Evolutionary conservation across 2,329 filamentous ascomycete genomes (phyloP).

Genomic region (Malbranchea cinnamomea): DNA sequence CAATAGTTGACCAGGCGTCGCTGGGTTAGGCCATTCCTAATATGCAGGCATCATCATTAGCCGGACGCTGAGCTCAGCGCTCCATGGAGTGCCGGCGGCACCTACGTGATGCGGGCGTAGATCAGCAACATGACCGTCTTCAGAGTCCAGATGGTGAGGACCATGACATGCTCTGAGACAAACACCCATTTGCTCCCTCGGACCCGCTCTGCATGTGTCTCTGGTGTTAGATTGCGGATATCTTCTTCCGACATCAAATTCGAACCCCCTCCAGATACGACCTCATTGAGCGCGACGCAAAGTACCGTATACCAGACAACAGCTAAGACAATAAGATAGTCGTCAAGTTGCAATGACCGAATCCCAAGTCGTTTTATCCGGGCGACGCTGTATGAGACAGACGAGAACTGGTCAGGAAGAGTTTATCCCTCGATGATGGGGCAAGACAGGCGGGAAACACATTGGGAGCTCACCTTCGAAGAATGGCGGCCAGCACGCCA

Average conservation of each 20-base stretch:
- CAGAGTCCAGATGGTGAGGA: constrained; percentile 38
- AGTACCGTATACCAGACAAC: constrained; percentile 42
- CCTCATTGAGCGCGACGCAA: constrained; percentile 38
- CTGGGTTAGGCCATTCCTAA: constrained; percentile 20
- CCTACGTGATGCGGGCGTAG: constrained; percentile 36
- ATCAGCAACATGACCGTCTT: constrained; percentile 41
- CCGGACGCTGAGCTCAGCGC: too few relatives aligned
- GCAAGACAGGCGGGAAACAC: too few relatives aligned
- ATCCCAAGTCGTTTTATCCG: constrained; percentile 30
- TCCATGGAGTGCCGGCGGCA: too few relatives aligned
- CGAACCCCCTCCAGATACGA: constrained; percentile 40
- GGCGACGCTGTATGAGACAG: constrained; percentile 16
- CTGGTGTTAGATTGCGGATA: constrained; percentile 30
- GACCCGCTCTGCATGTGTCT: constrained; percentile 28
- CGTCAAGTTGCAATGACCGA: constrained; percentile 38
- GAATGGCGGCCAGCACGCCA: constrained; percentile 21
- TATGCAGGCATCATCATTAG: background rate
- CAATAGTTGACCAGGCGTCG: constrained; percentile 23
- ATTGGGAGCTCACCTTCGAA: constrained; percentile 27
- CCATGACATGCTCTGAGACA: constrained; percentile 47
- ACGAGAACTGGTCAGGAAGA: background rate
- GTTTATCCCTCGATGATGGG: constrained; percentile 19
- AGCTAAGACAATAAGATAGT: constrained; percentile 41
- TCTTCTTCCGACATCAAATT: constrained; percentile 43
- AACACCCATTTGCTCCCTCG: constrained; percentile 48